Evolutionary conservation across 768 basidiomycete species (phyloP), one percentile per base, ranked within the genome.

Genomic region (Amanita rimosa): DNA sequence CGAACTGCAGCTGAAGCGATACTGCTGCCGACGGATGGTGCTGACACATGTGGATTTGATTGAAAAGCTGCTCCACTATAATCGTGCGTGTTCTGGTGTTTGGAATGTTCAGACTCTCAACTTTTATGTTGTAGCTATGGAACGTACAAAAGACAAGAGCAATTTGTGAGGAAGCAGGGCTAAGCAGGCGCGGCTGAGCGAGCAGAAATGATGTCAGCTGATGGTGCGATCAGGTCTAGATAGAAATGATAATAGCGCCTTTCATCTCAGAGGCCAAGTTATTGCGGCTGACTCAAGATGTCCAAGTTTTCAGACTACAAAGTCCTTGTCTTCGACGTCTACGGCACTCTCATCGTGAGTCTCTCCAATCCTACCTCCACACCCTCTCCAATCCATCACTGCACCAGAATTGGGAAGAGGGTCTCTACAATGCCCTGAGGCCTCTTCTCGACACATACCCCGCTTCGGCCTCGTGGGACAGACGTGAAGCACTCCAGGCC

Each of bases 11-110:
- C 67, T 98, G 39, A 94, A 90, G 65, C 71, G 95, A 48, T 98
- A 98, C 60, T 98, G 95, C 67, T 97, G 95, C 66, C 76, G 94
- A 40, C 79, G 95, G 41, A 98, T 97, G 95, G 89, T 98, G 4
- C 70, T 97, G 47, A 97, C 95, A 0, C 95, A 98, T 63, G 95
- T 97, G 49, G 95, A 97, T 67, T 74, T 97, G 54, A 97, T 97
- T 56, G 95, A 97, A 68, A 97, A 97, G 66, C 75, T 97, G 14
- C 71, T 98, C 19, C 91, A 95, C 58, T 98, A 95, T 64, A 95
- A 94, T 65, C 92, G 93, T 96, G 45, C 57, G 85, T 71, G 14
- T 11, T 22, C 6, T 16, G 21, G n/a, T 37, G 46, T 37, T 10
- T 22, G 48, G 46, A 17, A 38, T 10, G 41, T 29, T 7, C 17